Evolutionary conservation across 2,329 filamentous ascomycete species (phyloP).

Genomic region (Neophaeococcomyces mojaviensis): DNA sequence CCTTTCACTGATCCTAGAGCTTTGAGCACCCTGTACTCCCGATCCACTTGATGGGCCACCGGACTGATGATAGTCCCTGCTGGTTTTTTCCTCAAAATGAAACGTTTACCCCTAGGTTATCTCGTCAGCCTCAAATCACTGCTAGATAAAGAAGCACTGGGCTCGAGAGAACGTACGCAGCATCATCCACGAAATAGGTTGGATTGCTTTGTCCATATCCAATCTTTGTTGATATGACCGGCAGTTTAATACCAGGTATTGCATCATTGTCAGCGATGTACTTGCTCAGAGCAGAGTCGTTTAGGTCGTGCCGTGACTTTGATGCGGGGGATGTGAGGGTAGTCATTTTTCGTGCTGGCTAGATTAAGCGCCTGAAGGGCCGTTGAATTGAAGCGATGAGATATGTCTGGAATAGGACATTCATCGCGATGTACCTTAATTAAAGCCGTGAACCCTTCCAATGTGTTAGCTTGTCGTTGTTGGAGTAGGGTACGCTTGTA

Average conservation of each 20-base stretch:
- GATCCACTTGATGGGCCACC: conserved; percentile 82
- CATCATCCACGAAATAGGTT: conserved; percentile 17
- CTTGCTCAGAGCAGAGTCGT: conserved; percentile 11
- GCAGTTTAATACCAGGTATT: conserved; percentile 12
- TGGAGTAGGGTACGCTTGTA: too few relatives aligned
- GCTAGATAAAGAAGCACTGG: not conserved
- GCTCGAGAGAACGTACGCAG: conserved; percentile 9
- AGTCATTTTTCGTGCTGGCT: conserved; percentile 4
- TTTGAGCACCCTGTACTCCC: conserved; percentile 74
- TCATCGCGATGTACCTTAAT: too few relatives aligned
- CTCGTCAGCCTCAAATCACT: not conserved
- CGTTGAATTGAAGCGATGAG: too few relatives aligned
- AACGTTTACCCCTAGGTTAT: conserved; percentile 47
- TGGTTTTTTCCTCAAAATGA: conserved; percentile 84
- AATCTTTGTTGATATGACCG: conserved; percentile 15
- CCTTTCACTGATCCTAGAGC: conserved; percentile 59
- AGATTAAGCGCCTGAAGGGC: too few relatives aligned
- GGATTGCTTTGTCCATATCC: conserved; percentile 17
- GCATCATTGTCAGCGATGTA: conserved; percentile 10
- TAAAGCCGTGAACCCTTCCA: too few relatives aligned
- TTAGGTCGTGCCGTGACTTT: conserved; percentile 11
- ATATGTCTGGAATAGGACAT: too few relatives aligned
- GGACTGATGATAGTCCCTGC: conserved; percentile 76
- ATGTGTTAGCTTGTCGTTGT: too few relatives aligned
- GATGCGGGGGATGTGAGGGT: conserved; percentile 2